Percentiles rank a stretch among this genome's conserved stretches.
Conservation (phyloP, 2,329 filamentous ascomycete genomes). For the Colletotrichum sublineola region DNA sequence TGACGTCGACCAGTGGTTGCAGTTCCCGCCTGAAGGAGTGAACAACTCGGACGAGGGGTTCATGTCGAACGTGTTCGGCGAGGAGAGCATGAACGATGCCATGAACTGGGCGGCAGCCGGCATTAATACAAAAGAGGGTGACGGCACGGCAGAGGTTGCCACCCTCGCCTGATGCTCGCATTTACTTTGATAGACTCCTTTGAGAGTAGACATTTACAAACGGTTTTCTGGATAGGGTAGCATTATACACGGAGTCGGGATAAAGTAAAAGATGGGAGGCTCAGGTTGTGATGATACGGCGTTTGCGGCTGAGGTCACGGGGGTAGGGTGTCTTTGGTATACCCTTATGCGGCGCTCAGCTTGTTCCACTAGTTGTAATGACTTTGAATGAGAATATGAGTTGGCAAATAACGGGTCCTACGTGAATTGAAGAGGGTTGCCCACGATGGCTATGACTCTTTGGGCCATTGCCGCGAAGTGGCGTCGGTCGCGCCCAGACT, state of each 20-base stretch:
- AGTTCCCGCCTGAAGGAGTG: slow-evolving; percentile 66
- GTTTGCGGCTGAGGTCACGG: slow-evolving; percentile 33
- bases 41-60: slow-evolving; percentile 55
- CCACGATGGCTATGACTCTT: neutral
- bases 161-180: slow-evolving; percentile 23
- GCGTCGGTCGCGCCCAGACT: neutral
- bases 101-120: slow-evolving; percentile 43
- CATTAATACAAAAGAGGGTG: slow-evolving; percentile 18
- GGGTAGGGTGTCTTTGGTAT: slow-evolving; percentile 36
- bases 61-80: slow-evolving; percentile 51
- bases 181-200: slow-evolving; percentile 25
- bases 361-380: slow-evolving; percentile 14
- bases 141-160: slow-evolving; percentile 29
- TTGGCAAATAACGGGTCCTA: neutral
- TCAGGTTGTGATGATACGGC: slow-evolving; percentile 22
- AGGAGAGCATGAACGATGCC: slow-evolving; percentile 43
- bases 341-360: slow-evolving; percentile 37
- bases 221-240: slow-evolving; percentile 13
- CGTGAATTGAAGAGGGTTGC: neutral
- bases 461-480: neutral
- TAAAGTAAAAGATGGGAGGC: slow-evolving; percentile 34
- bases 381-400: slow-evolving; percentile 17
- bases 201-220: slow-evolving; percentile 13
- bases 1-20: slow-evolving; percentile 71
- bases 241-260: slow-evolving; percentile 38